Percentiles rank a stretch among this genome's conserved stretches.
These are phyloP conservation scores for Phytophthora fragariaefolia DNA, from an alignment of 352 stramenopile species.

Conservation along the genomic window DNA sequence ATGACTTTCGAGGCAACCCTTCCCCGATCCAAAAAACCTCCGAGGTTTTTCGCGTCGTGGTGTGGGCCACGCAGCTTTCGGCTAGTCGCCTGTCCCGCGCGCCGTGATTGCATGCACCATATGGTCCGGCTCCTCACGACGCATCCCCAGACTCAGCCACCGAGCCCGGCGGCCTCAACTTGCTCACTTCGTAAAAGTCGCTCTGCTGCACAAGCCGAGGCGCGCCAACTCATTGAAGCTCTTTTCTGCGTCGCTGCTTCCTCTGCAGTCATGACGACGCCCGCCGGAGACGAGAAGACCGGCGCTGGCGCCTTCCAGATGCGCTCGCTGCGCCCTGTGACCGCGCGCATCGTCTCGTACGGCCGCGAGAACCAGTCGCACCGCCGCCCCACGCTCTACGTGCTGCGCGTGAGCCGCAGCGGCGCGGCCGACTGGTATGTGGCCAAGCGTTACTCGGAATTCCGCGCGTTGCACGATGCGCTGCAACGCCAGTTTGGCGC, in stretches of 20 bases:
- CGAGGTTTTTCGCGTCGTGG: not conserved
- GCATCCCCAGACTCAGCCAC: conserved; percentile 13
- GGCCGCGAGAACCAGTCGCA: conserved; percentile 54
- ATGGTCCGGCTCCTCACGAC: conserved; percentile 20
- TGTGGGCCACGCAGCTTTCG: not conserved
- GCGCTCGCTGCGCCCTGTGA: conserved; percentile 64
- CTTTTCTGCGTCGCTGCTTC: not conserved
- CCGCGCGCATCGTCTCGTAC: conserved; percentile 72
- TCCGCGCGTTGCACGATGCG: conserved; percentile 58
- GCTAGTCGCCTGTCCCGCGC: conserved; percentile 1
- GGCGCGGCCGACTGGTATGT: conserved; percentile 70
- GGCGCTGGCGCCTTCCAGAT: conserved; percentile 37
- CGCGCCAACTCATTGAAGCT: not conserved
- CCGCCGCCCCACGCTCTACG: conserved; percentile 69
- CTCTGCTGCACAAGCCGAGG: conserved; percentile 6
- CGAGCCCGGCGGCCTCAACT: conserved; percentile 22
- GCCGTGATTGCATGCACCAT: conserved; percentile 28
- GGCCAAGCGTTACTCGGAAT: conserved; percentile 79
- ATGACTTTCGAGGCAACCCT: not conserved
- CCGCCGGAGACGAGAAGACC: conserved; percentile 14
- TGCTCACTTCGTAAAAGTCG: conserved; percentile 37
- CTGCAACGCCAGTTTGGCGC: conserved; percentile 42
- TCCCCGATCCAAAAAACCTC: not conserved
- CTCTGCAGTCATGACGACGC: conserved; percentile 1
- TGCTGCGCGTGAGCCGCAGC: conserved; percentile 66